Base-by-base conservation (phyloP, 1,284 basidiomycete species). In the Trametes hirsuta region DNA sequence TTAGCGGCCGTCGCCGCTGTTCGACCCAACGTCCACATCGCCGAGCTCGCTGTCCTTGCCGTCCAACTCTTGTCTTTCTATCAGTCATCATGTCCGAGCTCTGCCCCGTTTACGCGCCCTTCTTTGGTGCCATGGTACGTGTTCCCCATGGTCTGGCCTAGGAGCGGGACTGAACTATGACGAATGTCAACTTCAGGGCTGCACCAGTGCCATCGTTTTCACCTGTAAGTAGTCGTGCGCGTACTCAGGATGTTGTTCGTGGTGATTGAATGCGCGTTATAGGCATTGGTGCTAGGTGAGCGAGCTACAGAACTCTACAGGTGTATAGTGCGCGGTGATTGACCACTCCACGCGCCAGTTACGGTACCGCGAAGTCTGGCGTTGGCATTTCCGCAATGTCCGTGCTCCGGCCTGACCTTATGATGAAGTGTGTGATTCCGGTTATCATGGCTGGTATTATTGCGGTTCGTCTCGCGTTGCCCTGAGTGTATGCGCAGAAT, bases 391-490 rank as follows among this genome's bases (percentile, higher is more conserved):
- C 96, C 59, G 95, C 96, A 68, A 97, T 98, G 95, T 94, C 95
- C 62, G 94, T 98, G 63, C 87, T 98, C 68, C 88, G 95, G 68
- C 94, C 94, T 59, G 94, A 96, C 82, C 82, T 94, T 69, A 94
- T 95, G 90, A 95, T 95, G 91, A 93, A 85, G 85, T 97, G 91
- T 84, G 90, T 95, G 64, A 90, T 98, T 66, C 97, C 97, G 55
- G 96, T 98, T 75, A 91, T 99, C 78, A 98, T 99, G 96, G 95
- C 96, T 82, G 96, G 96, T 95, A 98, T 99, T 81, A 96, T 97
- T 78, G 95, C 91, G 74, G 93, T 95, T 67, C 69, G 86, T 83
- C 30, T 30, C 5, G 14, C 15, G 37, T 11, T 21, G 9, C 11
- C 35, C 2, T 10, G 15, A 11, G 18, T n/a, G 3, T 35, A 6